Percentiles rank a stretch among this genome's conserved stretches.
phyloP scores from a whole-genome alignment of 2,329 filamentous ascomycete species.

The Acephala macrosclerotiorum region DNA sequence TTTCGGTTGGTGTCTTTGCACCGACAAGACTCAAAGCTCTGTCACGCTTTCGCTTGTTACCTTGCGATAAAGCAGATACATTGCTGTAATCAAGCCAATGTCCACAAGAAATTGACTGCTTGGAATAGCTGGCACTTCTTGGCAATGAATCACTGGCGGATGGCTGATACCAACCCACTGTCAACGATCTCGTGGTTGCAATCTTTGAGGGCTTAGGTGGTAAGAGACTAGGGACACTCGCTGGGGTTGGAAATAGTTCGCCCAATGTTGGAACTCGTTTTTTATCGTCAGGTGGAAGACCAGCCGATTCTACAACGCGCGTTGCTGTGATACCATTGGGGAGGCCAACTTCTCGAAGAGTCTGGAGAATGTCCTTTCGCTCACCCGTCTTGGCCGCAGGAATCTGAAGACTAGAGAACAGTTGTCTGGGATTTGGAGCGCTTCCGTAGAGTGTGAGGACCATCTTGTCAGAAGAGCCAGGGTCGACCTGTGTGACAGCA shows the following conservation, averaged over 20 bases:
- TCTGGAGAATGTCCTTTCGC: slow-evolving; percentile 43
- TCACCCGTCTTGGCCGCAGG: slow-evolving; percentile 47
- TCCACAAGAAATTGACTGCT: slow-evolving; percentile 69
- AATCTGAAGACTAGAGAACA: slow-evolving; percentile 85
- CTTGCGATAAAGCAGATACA: slow-evolving; percentile 61
- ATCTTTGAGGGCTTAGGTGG: slow-evolving; percentile 76
- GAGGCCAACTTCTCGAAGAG: slow-evolving; percentile 69
- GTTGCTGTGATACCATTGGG: slow-evolving; percentile 79
- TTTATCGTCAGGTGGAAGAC: slow-evolving; percentile 52
- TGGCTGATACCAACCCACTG: slow-evolving; percentile 55
- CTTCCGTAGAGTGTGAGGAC: slow-evolving; percentile 82
- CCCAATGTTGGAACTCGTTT: slow-evolving; percentile 70
- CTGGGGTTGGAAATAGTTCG: slow-evolving; percentile 75
- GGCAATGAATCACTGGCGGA: slow-evolving; percentile 36
- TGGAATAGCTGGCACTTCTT: slow-evolving; percentile 66
- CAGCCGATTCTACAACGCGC: slow-evolving; percentile 60
- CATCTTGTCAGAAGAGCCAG: slow-evolving; percentile 55
- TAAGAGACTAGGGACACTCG: slow-evolving; percentile 69
- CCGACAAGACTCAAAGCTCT: slow-evolving; percentile 72
- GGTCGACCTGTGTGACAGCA: slow-evolving; percentile 42
- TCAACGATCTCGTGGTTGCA: slow-evolving; percentile 64
- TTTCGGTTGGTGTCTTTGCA: slow-evolving; percentile 59
- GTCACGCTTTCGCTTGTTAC: slow-evolving; percentile 69
- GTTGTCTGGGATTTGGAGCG: slow-evolving; percentile 75
- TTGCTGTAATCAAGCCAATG: slow-evolving; percentile 76